Conservation (phyloP, 164 flowering plant genomes). For the Hamamelis virginiana region DNA sequence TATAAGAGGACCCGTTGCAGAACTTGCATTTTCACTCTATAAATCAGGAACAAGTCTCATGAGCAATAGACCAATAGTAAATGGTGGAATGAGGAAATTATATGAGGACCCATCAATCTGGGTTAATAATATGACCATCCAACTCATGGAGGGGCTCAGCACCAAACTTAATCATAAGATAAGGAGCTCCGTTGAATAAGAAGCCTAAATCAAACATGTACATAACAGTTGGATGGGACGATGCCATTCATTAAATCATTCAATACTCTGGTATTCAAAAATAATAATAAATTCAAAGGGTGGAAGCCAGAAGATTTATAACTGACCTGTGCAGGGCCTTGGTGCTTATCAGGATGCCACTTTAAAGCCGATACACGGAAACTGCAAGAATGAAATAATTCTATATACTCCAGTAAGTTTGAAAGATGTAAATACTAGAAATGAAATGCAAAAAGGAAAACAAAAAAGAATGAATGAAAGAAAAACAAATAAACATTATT, state of each 20-base stretch:
- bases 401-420: neutral
- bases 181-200: neutral
- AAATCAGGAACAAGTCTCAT: no score
- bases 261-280: neutral
- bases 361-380: conserved; percentile 78
- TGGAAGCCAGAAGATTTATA: neutral
- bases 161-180: no score
- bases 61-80: no score
- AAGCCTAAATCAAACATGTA: neutral
- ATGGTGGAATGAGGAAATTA: no score
- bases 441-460: neutral
- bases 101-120: no score
- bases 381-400: conserved; percentile 38
- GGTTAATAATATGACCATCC: no score
- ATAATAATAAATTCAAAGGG: neutral
- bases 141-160: no score
- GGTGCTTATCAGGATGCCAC: conserved; percentile 99
- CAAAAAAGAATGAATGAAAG: neutral
- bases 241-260: neutral
- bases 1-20: no score
- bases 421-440: neutral
- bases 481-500: no score
- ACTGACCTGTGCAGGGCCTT: conserved; percentile 76
- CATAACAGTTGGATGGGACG: neutral
- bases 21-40: no score